phyloP scores from a whole-genome alignment of 2,329 filamentous ascomycete species.

The Pseudogymnoascus sp. region DNA sequence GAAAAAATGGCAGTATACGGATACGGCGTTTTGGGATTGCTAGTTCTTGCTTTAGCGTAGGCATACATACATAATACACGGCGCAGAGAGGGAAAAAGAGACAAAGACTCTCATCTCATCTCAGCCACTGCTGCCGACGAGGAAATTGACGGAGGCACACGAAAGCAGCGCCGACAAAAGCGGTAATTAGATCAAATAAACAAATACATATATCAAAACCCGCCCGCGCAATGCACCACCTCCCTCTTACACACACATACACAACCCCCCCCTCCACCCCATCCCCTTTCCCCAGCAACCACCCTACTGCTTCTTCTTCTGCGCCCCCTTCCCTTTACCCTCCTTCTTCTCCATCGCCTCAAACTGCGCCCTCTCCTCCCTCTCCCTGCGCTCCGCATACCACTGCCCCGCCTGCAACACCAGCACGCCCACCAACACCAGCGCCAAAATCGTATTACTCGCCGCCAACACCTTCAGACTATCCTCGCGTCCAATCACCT shows the following conservation, averaged over 20 bases:
- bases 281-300: not conserved
- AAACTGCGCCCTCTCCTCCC: slow-evolving; percentile 64
- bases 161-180: not conserved
- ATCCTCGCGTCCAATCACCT: slow-evolving; percentile 75
- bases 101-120: not conserved
- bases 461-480: slow-evolving; percentile 83
- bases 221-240: not conserved
- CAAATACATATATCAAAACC: not conserved
- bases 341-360: slow-evolving; percentile 42
- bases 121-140: not conserved
- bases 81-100: not conserved
- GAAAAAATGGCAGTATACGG: not conserved
- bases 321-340: slow-evolving; percentile 24
- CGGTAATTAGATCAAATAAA: not conserved
- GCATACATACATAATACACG: not conserved
- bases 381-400: slow-evolving; percentile 94
- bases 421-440: slow-evolving; percentile 84
- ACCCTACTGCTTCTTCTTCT: slow-evolving; percentile 30
- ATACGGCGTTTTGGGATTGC: not conserved
- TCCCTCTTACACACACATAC: not conserved
- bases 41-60: not conserved
- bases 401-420: slow-evolving; percentile 94
- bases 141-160: not conserved
- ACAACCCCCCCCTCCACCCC: not conserved
- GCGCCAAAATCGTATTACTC: slow-evolving; percentile 90